phyloP scores from a whole-genome alignment of 768 basidiomycete genomes.

The Dendrothele bispora region DNA sequence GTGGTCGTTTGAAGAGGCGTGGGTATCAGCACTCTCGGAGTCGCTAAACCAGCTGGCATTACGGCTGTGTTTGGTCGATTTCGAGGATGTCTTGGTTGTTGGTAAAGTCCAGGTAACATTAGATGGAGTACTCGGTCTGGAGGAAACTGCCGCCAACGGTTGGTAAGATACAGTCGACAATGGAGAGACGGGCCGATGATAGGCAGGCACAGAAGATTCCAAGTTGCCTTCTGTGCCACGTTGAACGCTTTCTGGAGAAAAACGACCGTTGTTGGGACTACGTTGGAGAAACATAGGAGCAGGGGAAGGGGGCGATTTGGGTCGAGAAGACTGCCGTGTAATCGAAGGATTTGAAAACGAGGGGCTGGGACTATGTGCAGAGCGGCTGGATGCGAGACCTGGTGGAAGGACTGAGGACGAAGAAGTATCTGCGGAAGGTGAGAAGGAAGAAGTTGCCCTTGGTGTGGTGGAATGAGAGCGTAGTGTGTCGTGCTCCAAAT shows the following conservation, averaged over 20 bases:
- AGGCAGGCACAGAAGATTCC: slow-evolving; percentile 50
- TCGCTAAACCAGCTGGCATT: slow-evolving; percentile 62
- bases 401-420: slow-evolving; percentile 36
- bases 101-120: slow-evolving; percentile 70
- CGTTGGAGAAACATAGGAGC: slow-evolving; percentile 58
- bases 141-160: slow-evolving; percentile 56
- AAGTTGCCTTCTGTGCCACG: slow-evolving; percentile 40
- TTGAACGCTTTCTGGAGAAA: slow-evolving; percentile 56
- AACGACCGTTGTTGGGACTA: slow-evolving; percentile 57
- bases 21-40: slow-evolving; percentile 29
- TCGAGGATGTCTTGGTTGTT: slow-evolving; percentile 28
- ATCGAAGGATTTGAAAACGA: slow-evolving; percentile 59
- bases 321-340: slow-evolving; percentile 41
- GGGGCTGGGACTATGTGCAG: slow-evolving; percentile 54
- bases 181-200: slow-evolving; percentile 74
- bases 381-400: slow-evolving; percentile 34
- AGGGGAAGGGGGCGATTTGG: slow-evolving; percentile 47
- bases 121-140: slow-evolving; percentile 68
- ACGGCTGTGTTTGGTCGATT: slow-evolving; percentile 44
- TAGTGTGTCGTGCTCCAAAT: slow-evolving; percentile 67
- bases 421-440: slow-evolving; percentile 26
- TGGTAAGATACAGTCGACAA: slow-evolving; percentile 62
- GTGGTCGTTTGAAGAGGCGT: slow-evolving; percentile 28
- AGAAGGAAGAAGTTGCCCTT: slow-evolving; percentile 70
- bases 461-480: slow-evolving; percentile 75